phyloP scores from a whole-genome alignment of 768 basidiomycete species.

The Boletus vinaceobasis region DNA sequence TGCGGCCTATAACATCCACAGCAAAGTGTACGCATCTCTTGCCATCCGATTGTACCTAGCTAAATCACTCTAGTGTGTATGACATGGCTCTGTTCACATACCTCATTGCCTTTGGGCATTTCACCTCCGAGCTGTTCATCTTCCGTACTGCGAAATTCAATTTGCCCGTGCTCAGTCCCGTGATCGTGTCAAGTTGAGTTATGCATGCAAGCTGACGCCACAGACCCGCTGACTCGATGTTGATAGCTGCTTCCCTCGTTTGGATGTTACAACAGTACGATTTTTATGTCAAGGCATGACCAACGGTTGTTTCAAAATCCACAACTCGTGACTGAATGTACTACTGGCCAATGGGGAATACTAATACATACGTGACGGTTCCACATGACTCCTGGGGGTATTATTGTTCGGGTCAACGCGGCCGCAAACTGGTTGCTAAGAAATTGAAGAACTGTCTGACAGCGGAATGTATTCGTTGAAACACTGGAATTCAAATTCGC shows the following conservation, averaged over 20 bases:
- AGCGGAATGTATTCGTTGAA: constrained; percentile 8
- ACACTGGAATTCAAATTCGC: constrained; percentile 5
- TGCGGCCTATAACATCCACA: constrained; percentile 84
- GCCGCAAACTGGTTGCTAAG: not conserved
- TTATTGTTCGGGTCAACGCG: constrained; percentile 9
- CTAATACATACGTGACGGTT: constrained; percentile 1
- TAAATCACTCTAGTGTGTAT: constrained; percentile 61
- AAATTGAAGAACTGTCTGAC: not conserved
- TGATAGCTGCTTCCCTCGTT: constrained; percentile 58
- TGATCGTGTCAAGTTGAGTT: constrained; percentile 77
- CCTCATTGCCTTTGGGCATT: constrained; percentile 87
- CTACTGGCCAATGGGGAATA: not conserved
- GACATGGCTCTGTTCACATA: constrained; percentile 87
- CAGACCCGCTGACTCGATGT: constrained; percentile 9
- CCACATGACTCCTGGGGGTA: not conserved
- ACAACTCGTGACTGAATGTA: no score
- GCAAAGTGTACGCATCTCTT: constrained; percentile 60
- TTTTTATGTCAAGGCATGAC: constrained; percentile 59
- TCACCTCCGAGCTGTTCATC: constrained; percentile 79
- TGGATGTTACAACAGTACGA: constrained; percentile 89
- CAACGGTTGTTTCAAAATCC: not conserved
- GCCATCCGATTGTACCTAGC: not conserved
- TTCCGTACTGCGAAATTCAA: constrained; percentile 71
- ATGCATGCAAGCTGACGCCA: constrained; percentile 31
- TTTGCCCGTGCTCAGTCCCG: constrained; percentile 61